These are phyloP conservation scores for Solanum clarkiae DNA, from an alignment of 257 asterid species.

Conservation along the genomic window DNA sequence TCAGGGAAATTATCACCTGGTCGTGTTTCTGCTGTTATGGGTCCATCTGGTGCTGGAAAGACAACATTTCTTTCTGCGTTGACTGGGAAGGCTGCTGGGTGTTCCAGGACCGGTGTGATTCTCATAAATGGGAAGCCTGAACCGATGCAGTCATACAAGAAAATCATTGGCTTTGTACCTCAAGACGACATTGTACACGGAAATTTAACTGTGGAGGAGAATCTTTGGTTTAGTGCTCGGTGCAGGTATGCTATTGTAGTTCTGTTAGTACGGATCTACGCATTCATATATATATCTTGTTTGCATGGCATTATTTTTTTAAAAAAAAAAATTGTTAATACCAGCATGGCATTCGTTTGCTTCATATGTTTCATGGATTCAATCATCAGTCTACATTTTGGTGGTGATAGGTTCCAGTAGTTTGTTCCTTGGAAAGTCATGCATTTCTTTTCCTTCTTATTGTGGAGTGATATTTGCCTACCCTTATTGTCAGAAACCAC, in stretches of 20 bases:
- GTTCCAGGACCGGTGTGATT: conserved; percentile 62
- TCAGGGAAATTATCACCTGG: conserved; percentile 84
- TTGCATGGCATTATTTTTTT: background rate
- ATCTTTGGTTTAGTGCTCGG: conserved; percentile 99
- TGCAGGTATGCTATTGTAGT: conserved; percentile 53
- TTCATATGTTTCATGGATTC: background rate
- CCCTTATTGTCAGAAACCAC: background rate
- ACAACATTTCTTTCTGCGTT: conserved; percentile 94
- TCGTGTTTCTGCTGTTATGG: conserved; percentile 96
- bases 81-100: conserved; percentile 92
- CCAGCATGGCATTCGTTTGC: background rate
- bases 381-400: background rate
- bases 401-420: background rate
- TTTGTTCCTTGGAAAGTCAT: background rate
- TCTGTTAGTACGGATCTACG: background rate
- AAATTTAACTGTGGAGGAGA: conserved; percentile 95
- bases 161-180: conserved; percentile 84
- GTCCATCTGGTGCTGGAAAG: conserved; percentile 99
- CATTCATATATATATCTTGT: background rate
- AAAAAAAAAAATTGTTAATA: background rate
- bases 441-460: background rate
- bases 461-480: background rate
- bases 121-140: conserved; percentile 75
- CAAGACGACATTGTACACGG: conserved; percentile 99
- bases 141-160: conserved; percentile 76